Base-by-base conservation (phyloP, 129 eudicot genomes). In the Cynara cardunculus region DNA sequence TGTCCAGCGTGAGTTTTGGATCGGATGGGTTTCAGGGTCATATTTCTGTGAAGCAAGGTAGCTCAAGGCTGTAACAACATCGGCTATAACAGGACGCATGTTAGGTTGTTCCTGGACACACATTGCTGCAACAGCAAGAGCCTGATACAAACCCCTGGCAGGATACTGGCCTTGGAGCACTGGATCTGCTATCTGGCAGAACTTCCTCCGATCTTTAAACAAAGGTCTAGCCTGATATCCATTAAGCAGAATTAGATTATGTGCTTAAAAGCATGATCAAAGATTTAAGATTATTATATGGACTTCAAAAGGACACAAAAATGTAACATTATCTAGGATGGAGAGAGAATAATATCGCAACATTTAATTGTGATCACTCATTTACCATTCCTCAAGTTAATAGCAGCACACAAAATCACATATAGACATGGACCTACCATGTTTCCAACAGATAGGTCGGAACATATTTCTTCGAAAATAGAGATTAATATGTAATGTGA, bases 101-200 rank as follows among this genome's bases (percentile, higher is more conserved):
- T 86, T 88, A 4, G 96, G 96, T 64, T 90, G 92, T 39, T 90
- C 92, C 74, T 90, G 92, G 16, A 90, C 96, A 56, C 96, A 90
- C 92, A 90, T 88, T 76, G 96, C 89, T 79, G 96, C 96, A 80
- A 90, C 86, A 24, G 92, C 90, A 70, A 90, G 92, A 24, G 90
- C 96, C 84, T 90, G 96, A 77, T 77, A 90, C 69, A 90, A 75
- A n/a, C 92, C 92, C 79, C 95, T 80, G 4, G 69, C 22, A 1
- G 95, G 95, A 41, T 90, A 90, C 84, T 84, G 92, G 35, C 95
- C 95, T 82, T 90, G 90, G 16, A 90, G 89, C 49, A 75, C 66
- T 2, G 95, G 95, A 82, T 90, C 94, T 7, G 91, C 94, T 68
- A 90, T 86, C 81, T 90, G 94, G 21, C 87, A 49, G 81, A 86